A percentile compares a stretch with the other conserved stretches of the same genome.
Conservation (phyloP, 2,329 filamentous ascomycete species). For the Paecilomyces dactylethromorphus region DNA sequence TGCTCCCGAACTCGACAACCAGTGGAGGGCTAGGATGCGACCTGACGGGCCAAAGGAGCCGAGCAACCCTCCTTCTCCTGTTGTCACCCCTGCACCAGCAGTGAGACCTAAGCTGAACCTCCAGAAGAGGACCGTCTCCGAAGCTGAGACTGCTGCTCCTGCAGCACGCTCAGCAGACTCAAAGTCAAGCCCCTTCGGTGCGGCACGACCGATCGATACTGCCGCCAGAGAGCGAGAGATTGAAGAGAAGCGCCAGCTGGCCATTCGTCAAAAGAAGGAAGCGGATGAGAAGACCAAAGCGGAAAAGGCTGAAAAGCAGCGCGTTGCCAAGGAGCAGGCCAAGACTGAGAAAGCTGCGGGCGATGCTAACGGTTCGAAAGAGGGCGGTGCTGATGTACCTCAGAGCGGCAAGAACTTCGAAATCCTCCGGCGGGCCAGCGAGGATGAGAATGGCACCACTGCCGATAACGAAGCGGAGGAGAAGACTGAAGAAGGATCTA, state of each 20-base stretch:
- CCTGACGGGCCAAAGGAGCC: constrained; percentile 74
- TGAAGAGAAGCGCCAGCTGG: constrained; percentile 71
- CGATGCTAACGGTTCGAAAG: constrained; percentile 31
- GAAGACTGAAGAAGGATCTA: constrained; percentile 35
- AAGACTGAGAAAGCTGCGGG: constrained; percentile 27
- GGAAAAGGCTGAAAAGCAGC: constrained; percentile 57
- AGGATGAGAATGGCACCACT: constrained; percentile 42
- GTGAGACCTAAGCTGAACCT: constrained; percentile 79
- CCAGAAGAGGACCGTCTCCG: constrained; percentile 82
- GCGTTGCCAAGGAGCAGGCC: constrained; percentile 35
- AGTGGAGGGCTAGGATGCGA: constrained; percentile 88
- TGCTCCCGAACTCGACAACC: constrained; percentile 84
- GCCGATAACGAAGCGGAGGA: constrained; percentile 47
- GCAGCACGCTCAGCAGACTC: constrained; percentile 49
- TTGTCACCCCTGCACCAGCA: constrained; percentile 52
- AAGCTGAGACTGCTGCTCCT: constrained; percentile 50
- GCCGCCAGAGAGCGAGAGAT: constrained; percentile 81
- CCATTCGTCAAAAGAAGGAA: constrained; percentile 69
- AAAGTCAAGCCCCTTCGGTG: constrained; percentile 90
- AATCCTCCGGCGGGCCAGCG: constrained; percentile 46
- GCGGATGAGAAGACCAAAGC: constrained; percentile 79
- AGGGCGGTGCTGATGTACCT: constrained; percentile 33
- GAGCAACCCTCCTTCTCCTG: constrained; percentile 70
- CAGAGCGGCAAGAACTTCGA: constrained; percentile 47
- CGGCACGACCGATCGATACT: constrained; percentile 89